phyloP scores from a whole-genome alignment of 768 basidiomycete species.

The Podaxis rugospora region DNA sequence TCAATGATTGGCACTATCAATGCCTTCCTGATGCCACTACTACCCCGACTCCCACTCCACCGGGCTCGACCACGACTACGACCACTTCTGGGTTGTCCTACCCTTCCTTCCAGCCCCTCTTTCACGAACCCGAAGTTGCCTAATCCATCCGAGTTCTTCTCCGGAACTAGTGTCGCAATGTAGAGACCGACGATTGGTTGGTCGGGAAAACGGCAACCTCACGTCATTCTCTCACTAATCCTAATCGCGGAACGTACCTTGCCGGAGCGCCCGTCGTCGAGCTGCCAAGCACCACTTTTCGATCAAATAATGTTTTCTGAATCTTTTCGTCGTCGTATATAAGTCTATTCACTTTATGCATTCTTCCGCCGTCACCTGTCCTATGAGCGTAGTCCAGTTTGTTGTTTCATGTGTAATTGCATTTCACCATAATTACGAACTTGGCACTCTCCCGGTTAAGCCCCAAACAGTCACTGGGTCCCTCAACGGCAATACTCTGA shows the following conservation, averaged over 20 bases:
- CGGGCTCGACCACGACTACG: not conserved
- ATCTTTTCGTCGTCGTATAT: too few species aligned
- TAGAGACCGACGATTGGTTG: too few species aligned
- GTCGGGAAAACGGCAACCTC: too few species aligned
- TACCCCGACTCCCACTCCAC: not conserved
- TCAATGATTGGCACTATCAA: not conserved
- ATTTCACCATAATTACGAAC: slow-evolving; percentile 37
- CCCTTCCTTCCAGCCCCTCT: slow-evolving; percentile 21
- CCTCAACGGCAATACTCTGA: slow-evolving; percentile 30
- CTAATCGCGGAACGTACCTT: too few species aligned
- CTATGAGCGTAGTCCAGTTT: too few species aligned
- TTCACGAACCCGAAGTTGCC: slow-evolving; percentile 22
- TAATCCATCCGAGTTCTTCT: slow-evolving; percentile 46
- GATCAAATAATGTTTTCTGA: too few species aligned
- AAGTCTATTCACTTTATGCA: too few species aligned
- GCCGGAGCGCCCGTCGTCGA: too few species aligned
- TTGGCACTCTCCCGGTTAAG: slow-evolving; percentile 41
- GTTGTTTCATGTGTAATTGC: too few species aligned
- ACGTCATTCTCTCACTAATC: too few species aligned
- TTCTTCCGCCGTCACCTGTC: too few species aligned
- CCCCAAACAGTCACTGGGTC: slow-evolving; percentile 37
- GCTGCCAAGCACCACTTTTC: too few species aligned
- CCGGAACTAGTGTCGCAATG: slow-evolving; percentile 29
- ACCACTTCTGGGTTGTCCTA: slow-evolving; percentile 15
- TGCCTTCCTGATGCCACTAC: not conserved